phyloP scores from a whole-genome alignment of 2,329 filamentous ascomycete species.

The Thelonectria blattea region DNA sequence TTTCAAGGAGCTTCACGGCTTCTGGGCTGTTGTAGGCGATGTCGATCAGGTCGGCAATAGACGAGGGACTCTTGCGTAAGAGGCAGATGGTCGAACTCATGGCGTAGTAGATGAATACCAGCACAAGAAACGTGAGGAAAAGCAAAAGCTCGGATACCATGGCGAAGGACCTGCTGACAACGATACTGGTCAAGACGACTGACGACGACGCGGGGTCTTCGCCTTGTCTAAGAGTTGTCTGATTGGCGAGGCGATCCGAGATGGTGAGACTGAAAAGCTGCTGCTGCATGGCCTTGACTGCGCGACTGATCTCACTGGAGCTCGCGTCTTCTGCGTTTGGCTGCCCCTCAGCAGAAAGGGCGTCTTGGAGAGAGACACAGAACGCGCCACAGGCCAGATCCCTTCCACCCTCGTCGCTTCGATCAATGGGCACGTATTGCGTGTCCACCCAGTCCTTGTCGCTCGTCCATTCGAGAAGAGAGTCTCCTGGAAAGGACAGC shows the following conservation, averaged over 20 bases:
- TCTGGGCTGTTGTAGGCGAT: background rate
- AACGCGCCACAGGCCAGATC: too few relatives aligned
- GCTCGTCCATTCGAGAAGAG: too few relatives aligned
- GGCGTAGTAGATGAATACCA: background rate
- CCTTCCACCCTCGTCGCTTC: background rate
- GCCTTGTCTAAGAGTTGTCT: background rate
- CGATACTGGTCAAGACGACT: background rate
- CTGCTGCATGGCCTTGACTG: background rate
- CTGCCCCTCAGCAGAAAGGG: too few relatives aligned
- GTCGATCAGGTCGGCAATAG: background rate
- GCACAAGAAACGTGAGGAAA: background rate
- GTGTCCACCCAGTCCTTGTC: too few relatives aligned
- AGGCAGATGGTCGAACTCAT: background rate
- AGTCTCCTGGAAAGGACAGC: too few relatives aligned
- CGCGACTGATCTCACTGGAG: background rate
- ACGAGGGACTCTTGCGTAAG: background rate
- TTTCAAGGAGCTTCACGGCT: background rate
- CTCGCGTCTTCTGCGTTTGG: background rate
- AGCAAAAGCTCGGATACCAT: background rate
- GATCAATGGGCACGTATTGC: too few relatives aligned
- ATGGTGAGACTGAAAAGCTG: background rate
- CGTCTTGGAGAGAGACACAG: too few relatives aligned
- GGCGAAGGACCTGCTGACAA: background rate
- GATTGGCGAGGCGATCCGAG: background rate
- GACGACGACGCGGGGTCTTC: background rate